Evolutionary conservation across 371 early-diverging fungal species (phyloP).

Genomic region (Rhizopus arrhizus): DNA sequence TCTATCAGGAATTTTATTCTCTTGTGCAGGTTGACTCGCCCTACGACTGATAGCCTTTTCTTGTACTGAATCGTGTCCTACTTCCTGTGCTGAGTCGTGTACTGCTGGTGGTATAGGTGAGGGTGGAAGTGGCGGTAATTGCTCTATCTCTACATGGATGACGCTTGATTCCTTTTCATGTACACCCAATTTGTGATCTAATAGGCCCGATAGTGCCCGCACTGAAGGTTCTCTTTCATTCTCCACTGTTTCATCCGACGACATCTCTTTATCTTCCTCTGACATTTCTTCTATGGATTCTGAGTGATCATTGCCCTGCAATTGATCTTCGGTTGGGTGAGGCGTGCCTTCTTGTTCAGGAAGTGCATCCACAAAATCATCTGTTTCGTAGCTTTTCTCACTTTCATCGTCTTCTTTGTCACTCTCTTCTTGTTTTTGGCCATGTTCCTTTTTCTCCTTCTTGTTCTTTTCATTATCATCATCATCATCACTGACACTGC

Average conservation of each 20-base stretch:
- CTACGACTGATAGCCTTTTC: background rate
- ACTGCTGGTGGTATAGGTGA: background rate
- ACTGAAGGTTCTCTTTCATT: no score
- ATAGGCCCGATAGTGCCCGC: no score
- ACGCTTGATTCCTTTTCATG: background rate
- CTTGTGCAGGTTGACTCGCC: no score
- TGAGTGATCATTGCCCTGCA: no score
- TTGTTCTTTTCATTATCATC: background rate
- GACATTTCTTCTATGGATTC: no score
- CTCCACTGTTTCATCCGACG: no score
- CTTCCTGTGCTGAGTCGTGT: background rate
- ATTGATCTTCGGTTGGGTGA: background rate
- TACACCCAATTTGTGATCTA: no score
- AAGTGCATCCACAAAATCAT: background rate
- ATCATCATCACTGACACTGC: background rate
- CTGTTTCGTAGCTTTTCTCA: slow-evolving; percentile 2
- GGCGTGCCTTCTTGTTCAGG: background rate
- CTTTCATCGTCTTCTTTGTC: background rate
- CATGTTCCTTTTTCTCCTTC: background rate
- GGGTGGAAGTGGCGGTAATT: background rate
- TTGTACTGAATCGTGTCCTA: background rate
- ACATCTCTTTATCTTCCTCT: no score
- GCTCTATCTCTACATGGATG: background rate
- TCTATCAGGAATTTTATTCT: no score
- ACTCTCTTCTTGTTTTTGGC: background rate